Evolutionary conservation across 1,284 basidiomycete species (phyloP).

Genomic region (Athelia sp.): DNA sequence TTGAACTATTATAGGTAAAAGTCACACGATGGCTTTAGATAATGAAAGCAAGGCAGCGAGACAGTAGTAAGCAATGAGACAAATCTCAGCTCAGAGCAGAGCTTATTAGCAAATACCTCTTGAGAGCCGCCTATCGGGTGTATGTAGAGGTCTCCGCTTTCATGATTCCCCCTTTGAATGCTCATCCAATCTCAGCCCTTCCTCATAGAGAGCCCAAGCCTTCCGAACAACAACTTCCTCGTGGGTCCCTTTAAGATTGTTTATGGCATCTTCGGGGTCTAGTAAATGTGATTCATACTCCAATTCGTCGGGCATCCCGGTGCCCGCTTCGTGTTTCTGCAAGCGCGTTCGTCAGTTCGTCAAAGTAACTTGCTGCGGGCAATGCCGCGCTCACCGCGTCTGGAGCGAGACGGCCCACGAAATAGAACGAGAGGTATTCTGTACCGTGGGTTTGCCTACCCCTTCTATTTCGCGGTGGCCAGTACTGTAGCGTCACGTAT

Average conservation of each 20-base stretch:
- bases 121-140: too few species aligned
- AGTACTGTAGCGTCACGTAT: slow-evolving; percentile 32
- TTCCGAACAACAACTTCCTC: neutral
- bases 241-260: too few species aligned
- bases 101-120: too few species aligned
- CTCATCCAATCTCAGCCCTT: too few species aligned
- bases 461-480: slow-evolving; percentile 16
- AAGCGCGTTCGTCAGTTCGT: neutral
- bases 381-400: slow-evolving; percentile 42
- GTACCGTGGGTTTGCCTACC: slow-evolving; percentile 23
- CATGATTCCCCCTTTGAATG: too few species aligned
- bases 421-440: slow-evolving; percentile 52
- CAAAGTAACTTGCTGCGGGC: neutral
- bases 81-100: too few species aligned
- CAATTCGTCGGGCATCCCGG: slow-evolving; percentile 53
- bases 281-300: slow-evolving; percentile 33
- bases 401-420: slow-evolving; percentile 41
- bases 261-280: slow-evolving; percentile 19
- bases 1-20: too few species aligned
- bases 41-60: too few species aligned
- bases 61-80: too few species aligned
- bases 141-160: too few species aligned
- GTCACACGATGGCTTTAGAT: too few species aligned
- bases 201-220: neutral
- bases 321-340: slow-evolving; percentile 41